Base-by-base conservation (phyloP, 1,139 yeast genomes). In the Entelexis sorbosivorans region DNA sequence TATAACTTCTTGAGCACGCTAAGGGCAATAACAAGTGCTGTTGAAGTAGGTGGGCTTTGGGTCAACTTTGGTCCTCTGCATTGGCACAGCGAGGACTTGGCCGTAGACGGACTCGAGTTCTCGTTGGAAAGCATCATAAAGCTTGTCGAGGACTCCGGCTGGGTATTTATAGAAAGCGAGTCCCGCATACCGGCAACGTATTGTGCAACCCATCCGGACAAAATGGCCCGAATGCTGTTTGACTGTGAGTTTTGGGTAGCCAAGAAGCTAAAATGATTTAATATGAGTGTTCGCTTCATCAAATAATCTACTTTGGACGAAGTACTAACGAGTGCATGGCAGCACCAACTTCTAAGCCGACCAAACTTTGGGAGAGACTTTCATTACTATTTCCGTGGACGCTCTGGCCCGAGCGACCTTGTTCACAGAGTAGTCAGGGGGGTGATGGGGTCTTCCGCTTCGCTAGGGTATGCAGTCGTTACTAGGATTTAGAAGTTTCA, bases 31-130 rank as follows among this genome's bases (percentile, higher is more conserved):
- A 63, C 70, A 19, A 71, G 79, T 56, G 70, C 77, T 20, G 63
- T 86, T 52, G 70, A 70, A 45, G 64, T 69, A 0, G 76, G 75
- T 7, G 94, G 93, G 0, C 58, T 69, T 14, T 87, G 96, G 95
- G 71, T 86, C 52, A 88, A 88, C 64, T 77, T 82, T 60, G 96
- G 96, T 0, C 96, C 96, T 0, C 68, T 87, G 28, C 66, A 83
- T 49, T 87, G 95, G 93, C 96, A 88, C 66, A 82, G 77, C 62
- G 95, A 85, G 60, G 77, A 75, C 26, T 56, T 63, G 53, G 38
- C 56, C 2, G 52, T 52, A 11, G 71, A 73, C 47, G 91, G 91
- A 0, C 63, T 85, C 19, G 95, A 85, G 62, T 63, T 86, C 36
- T 68, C 83, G 0, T 61, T 75, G 53, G 82, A 80, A 1, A 91